phyloP scores from a whole-genome alignment of 257 asterid species.

The Capsicum pubescens region DNA sequence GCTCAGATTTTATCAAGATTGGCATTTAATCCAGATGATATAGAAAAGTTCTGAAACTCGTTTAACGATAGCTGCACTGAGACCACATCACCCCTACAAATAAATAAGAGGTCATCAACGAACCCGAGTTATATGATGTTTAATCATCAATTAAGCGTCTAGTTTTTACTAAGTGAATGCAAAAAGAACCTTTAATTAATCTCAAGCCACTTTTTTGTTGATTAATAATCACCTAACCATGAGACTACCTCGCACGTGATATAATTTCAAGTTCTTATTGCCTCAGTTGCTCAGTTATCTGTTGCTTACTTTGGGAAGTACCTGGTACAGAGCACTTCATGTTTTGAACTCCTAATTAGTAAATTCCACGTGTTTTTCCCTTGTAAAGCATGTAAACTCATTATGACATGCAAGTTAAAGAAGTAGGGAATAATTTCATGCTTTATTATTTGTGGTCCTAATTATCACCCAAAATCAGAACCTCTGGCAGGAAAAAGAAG shows the following conservation, averaged over 20 bases:
- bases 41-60: conserved; percentile 10
- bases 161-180: not conserved
- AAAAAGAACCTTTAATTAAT: conserved; percentile 1
- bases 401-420: conserved; percentile 16
- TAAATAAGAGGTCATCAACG: not conserved
- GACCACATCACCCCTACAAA: conserved; percentile 7
- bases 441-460: not conserved
- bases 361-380: not conserved
- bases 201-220: not conserved
- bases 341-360: conserved; percentile 18
- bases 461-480: not conserved
- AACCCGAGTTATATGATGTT: not conserved
- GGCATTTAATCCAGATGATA: not conserved
- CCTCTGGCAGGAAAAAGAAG: not conserved
- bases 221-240: not conserved
- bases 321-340: not conserved
- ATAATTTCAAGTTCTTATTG: conserved; percentile 14
- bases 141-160: not conserved
- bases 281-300: not conserved
- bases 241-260: conserved; percentile 10
- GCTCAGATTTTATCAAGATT: not conserved
- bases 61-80: not conserved
- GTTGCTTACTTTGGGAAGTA: not conserved
- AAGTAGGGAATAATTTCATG: not conserved
- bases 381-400: not conserved